A percentile compares a stretch with the other conserved stretches of the same genome.
phyloP scores from a whole-genome alignment of 192 early-diverging fungal species.

The Entrophospora sp. region DNA sequence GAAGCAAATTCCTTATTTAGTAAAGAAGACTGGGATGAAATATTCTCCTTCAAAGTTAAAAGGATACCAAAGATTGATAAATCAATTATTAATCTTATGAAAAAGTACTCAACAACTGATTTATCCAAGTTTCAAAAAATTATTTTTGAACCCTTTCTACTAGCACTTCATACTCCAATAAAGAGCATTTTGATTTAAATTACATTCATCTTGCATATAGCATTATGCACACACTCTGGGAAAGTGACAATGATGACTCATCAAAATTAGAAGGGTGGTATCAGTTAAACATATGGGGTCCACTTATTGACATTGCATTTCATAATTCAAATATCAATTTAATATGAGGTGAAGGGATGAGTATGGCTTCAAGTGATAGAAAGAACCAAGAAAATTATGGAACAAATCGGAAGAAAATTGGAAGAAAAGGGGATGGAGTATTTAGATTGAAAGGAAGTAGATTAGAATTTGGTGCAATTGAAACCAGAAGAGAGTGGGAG shows the following conservation, averaged over 20 bases:
- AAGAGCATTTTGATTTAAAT: neutral
- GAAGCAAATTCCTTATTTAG: neutral
- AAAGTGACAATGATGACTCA: neutral
- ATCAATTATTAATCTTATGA: neutral
- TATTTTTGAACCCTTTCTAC: slow-evolving; percentile 4
- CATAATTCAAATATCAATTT: neutral
- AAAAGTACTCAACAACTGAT: neutral
- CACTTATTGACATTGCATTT: slow-evolving; percentile 2
- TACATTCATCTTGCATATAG: neutral
- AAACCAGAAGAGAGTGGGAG: neutral
- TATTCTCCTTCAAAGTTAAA: neutral
- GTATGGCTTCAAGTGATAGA: neutral
- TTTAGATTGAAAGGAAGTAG: neutral
- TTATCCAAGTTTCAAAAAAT: neutral
- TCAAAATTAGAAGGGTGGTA: slow-evolving; percentile 1
- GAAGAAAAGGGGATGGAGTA: neutral
- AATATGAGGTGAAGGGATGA: neutral
- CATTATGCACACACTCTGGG: neutral
- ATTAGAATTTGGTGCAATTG: slow-evolving; percentile 4
- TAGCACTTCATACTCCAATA: neutral
- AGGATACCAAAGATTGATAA: neutral
- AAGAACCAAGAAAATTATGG: neutral
- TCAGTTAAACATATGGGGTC: slow-evolving; percentile 1
- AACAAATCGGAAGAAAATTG: neutral
- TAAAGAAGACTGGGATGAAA: neutral